A percentile compares a stretch with the other conserved stretches of the same genome.
Evolutionary conservation across 352 stramenopile genomes (phyloP).

Genomic region (Phytopythium vexans): DNA sequence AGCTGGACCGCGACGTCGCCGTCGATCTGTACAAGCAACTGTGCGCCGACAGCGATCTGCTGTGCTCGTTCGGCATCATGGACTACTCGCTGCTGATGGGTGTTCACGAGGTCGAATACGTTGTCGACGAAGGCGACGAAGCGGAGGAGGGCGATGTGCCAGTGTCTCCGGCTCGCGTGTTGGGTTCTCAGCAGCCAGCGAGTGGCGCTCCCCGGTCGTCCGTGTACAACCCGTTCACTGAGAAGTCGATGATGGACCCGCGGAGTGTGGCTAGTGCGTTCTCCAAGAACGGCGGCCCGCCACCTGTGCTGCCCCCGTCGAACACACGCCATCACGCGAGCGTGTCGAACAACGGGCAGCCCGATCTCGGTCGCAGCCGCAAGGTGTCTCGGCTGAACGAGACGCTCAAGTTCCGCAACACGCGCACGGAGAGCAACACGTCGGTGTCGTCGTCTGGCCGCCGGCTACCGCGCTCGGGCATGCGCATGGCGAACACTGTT

Average conservation of each 20-base stretch:
- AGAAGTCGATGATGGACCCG: slow-evolving; percentile 65
- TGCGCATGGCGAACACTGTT: slow-evolving; percentile 84
- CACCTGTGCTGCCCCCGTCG: slow-evolving; percentile 17
- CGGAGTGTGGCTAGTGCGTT: slow-evolving; percentile 29
- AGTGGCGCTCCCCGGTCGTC: slow-evolving; percentile 21
- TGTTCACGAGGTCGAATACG: slow-evolving; percentile 86
- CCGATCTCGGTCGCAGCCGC: slow-evolving; percentile 17
- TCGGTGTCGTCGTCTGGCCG: slow-evolving; percentile 65
- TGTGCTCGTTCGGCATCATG: slow-evolving; percentile 91
- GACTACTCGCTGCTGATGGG: slow-evolving; percentile 91
- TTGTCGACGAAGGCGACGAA: slow-evolving; percentile 63
- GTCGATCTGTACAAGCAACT: slow-evolving; percentile 77
- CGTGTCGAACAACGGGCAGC: slow-evolving; percentile 45
- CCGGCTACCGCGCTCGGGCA: slow-evolving; percentile 69
- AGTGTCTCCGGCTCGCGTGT: background rate
- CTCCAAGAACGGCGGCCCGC: slow-evolving; percentile 22
- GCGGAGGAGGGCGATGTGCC: slow-evolving; percentile 25
- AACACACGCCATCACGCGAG: slow-evolving; percentile 59
- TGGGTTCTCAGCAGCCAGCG: slow-evolving; percentile 1
- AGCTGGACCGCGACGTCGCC: slow-evolving; percentile 66
- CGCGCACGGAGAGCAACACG: slow-evolving; percentile 53
- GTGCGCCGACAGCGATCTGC: slow-evolving; percentile 73
- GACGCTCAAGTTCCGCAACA: slow-evolving; percentile 26
- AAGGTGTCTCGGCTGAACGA: slow-evolving; percentile 57
- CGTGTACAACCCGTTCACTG: slow-evolving; percentile 60